Conservation (phyloP, 1,284 basidiomycete species). For the Meripilus lineatus region DNA sequence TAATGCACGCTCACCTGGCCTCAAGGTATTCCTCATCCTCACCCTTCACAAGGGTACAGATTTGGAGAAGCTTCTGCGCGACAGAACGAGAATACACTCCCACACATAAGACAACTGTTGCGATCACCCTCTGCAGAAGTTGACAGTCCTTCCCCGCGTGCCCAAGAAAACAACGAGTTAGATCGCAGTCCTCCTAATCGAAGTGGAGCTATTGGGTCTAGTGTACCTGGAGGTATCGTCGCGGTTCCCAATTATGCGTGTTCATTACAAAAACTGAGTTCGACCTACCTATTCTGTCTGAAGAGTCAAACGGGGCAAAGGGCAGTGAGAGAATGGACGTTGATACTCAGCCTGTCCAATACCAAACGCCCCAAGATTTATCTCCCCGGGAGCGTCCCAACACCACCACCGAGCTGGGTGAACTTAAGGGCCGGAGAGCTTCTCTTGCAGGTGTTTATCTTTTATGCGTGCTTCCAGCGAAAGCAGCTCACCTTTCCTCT, state of each 20-base stretch:
- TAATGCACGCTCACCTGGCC: background rate
- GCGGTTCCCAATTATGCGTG: conserved; percentile 10
- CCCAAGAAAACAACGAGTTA: conserved; percentile 12
- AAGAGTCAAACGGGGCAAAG: conserved; percentile 30
- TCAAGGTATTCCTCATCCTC: conserved; percentile 32
- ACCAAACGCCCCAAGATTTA: conserved; percentile 14
- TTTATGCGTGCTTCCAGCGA: conserved; percentile 8
- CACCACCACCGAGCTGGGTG: conserved; percentile 41
- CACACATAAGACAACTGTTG: conserved; percentile 38
- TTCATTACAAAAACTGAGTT: conserved; percentile 9
- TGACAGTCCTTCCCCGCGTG: conserved; percentile 15
- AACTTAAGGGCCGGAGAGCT: conserved; percentile 56
- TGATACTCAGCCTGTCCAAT: conserved; percentile 28
- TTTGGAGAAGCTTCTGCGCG: conserved; percentile 55
- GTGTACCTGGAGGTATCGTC: conserved; percentile 17
- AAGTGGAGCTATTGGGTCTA: conserved; percentile 2
- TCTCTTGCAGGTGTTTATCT: conserved; percentile 25
- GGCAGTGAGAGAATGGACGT: conserved; percentile 42
- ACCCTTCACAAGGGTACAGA: conserved; percentile 64
- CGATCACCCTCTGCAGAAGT: conserved; percentile 33
- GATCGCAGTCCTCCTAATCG: conserved; percentile 9
- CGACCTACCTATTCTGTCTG: conserved; percentile 10
- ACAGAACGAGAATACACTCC: conserved; percentile 40
- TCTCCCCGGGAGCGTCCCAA: conserved; percentile 18
- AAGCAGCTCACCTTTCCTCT: conserved; percentile 23